Base-by-base conservation (phyloP, 176 grass and related monocot species). In the Zoysia pacifica region DNA sequence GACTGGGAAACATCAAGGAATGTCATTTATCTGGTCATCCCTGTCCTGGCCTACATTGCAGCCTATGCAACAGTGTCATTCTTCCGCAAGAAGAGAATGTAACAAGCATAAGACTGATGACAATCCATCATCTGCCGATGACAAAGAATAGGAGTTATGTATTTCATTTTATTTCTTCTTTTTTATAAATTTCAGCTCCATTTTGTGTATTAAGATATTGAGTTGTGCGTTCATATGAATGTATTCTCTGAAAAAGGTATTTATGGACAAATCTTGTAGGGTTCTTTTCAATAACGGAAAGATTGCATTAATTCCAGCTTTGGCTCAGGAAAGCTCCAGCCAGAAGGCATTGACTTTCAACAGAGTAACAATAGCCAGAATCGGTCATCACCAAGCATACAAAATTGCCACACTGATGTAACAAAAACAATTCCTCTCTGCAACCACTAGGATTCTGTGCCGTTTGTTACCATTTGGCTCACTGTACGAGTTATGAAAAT, bases 11-110 rank as follows among this genome's bases (percentile, higher is more conserved):
- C 58, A 8, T 91, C 86, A 6, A 81, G 54, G 55, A 69, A 75
- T 41, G 76, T 91, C 56, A 63, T 88, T 50, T 62, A 77, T 4
- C 19, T 91, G 19, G 71, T 85, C 12, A 73, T 79, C 51, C 56
- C 64, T 10, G 89, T 88, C 5, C 51, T 91, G 10, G 58, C 65
- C 14, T 85, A 85, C 18, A 71, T 88, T 46, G 83, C 59, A 46
- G 28, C 50, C 45, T 63, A 85, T 9, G 65, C 11, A 36, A 52
- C 2, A 20, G 62, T 66, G 1, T 78, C 62, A 13, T 49, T 66
- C 9, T 65, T 41, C 75, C 47, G 47, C 11, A 76, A 47, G n/a
- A 65, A 36, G 28, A 2, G 2, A 1, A 15, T 37, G 43, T 15
- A 20, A 45, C 28, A 49, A 40, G 28, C 0, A 16, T 16, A 65